Evolutionary conservation across 805 yeast species (phyloP).

Genomic region (Ogataea sp.): DNA sequence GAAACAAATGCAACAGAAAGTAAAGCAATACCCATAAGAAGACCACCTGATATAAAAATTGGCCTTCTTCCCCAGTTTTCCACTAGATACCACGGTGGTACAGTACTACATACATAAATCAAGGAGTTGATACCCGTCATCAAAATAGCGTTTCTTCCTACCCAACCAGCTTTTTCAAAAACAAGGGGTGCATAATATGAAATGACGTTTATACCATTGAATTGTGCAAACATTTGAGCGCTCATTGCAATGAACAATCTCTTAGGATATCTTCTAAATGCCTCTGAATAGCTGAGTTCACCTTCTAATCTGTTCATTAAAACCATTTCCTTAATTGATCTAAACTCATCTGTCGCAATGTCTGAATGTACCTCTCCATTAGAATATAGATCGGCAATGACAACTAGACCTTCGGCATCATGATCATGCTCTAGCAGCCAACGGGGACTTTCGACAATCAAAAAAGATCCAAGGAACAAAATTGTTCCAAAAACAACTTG

Average conservation of each 20-base stretch:
- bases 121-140: slow-evolving; percentile 81
- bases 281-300: slow-evolving; percentile 62
- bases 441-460: slow-evolving; percentile 83
- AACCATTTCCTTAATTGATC: slow-evolving; percentile 75
- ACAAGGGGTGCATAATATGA: slow-evolving; percentile 91
- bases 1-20: slow-evolving; percentile 55
- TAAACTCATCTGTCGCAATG: slow-evolving; percentile 62
- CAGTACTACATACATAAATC: slow-evolving; percentile 49
- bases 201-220: slow-evolving; percentile 89
- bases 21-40: slow-evolving; percentile 70
- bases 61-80: slow-evolving; percentile 91
- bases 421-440: slow-evolving; percentile 82
- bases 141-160: slow-evolving; percentile 75
- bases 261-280: slow-evolving; percentile 68
- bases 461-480: slow-evolving; percentile 63
- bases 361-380: slow-evolving; percentile 69
- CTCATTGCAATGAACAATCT: slow-evolving; percentile 84
- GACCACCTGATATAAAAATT: slow-evolving; percentile 70
- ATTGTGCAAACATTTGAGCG: slow-evolving; percentile 86
- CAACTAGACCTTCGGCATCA: slow-evolving; percentile 77
- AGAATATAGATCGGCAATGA: slow-evolving; percentile 75
- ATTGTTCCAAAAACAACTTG: slow-evolving; percentile 61
- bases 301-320: slow-evolving; percentile 75
- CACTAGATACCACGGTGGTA: slow-evolving; percentile 88
- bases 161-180: slow-evolving; percentile 94